phyloP scores from a whole-genome alignment of 2,329 filamentous ascomycete genomes.

The Ophiobolus disseminans region DNA sequence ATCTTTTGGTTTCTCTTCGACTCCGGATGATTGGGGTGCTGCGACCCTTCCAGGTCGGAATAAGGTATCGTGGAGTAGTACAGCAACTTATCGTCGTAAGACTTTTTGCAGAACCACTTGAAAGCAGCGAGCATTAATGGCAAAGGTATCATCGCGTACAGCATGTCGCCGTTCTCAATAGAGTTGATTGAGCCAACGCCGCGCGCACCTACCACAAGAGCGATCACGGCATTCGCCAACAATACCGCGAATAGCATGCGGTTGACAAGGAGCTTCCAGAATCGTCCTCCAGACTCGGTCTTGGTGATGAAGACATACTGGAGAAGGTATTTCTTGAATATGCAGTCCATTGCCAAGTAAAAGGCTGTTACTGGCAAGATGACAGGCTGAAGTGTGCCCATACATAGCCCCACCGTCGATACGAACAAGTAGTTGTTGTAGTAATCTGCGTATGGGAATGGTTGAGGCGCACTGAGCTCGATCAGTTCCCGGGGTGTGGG shows the following conservation, averaged over 20 bases:
- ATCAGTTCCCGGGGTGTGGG: slow-evolving; percentile 92
- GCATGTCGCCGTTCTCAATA: slow-evolving; percentile 56
- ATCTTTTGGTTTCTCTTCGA: slow-evolving; percentile 64
- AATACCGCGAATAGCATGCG: slow-evolving; percentile 84
- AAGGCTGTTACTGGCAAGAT: slow-evolving; percentile 84
- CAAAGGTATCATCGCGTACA: slow-evolving; percentile 75
- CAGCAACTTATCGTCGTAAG: slow-evolving; percentile 79
- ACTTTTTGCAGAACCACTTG: slow-evolving; percentile 79
- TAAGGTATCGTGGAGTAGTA: slow-evolving; percentile 72
- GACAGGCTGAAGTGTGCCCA: slow-evolving; percentile 83
- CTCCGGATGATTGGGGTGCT: slow-evolving; percentile 42
- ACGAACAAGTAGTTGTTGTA: slow-evolving; percentile 99
- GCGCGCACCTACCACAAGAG: slow-evolving; percentile 75
- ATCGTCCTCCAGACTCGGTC: slow-evolving; percentile 90
- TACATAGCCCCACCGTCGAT: slow-evolving; percentile 83
- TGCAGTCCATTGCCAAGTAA: slow-evolving; percentile 85
- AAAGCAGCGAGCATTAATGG: slow-evolving; percentile 80
- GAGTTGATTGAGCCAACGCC: slow-evolving; percentile 58
- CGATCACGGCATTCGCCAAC: slow-evolving; percentile 78
- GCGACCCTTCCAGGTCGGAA: slow-evolving; percentile 60
- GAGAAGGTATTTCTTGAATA: slow-evolving; percentile 92
- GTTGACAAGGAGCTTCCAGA: slow-evolving; percentile 91
- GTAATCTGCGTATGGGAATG: slow-evolving; percentile 94
- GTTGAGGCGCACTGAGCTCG: slow-evolving; percentile 86
- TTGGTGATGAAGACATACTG: slow-evolving; percentile 90